phyloP scores from a whole-genome alignment of 2,329 filamentous ascomycete species.

The Helotiales sp. region DNA sequence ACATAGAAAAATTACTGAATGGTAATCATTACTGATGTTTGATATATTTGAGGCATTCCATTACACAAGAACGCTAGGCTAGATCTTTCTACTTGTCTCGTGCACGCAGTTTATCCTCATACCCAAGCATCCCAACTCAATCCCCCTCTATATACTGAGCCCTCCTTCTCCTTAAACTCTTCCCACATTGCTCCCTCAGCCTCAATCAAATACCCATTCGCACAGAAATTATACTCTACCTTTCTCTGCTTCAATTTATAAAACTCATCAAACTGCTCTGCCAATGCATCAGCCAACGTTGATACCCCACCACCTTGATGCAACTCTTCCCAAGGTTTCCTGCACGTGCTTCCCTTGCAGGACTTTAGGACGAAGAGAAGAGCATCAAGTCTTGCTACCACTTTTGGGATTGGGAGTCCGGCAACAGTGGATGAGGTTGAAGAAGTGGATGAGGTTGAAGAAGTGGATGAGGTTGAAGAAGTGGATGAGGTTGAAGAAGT shows the following conservation, averaged over 20 bases:
- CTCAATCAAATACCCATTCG: constrained; percentile 52
- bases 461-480: too few species aligned
- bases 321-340: constrained; percentile 54
- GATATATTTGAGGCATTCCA: too few species aligned
- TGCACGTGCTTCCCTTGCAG: constrained; percentile 54
- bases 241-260: constrained; percentile 47
- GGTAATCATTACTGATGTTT: too few species aligned
- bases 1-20: too few species aligned
- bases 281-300: constrained; percentile 50
- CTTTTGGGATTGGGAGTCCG: constrained; percentile 36
- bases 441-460: too few species aligned
- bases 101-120: too few species aligned
- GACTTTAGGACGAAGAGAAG: constrained; percentile 60
- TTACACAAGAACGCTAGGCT: too few species aligned
- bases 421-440: too few species aligned
- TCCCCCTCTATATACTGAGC: neutral
- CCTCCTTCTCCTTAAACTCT: neutral
- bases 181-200: constrained; percentile 49
- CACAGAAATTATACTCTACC: constrained; percentile 53
- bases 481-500: too few species aligned
- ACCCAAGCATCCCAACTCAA: constrained; percentile 10
- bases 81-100: too few species aligned
- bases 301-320: constrained; percentile 53
- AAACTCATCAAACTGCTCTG: constrained; percentile 48
- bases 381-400: constrained; percentile 53